Conservation (phyloP, 768 basidiomycete genomes). For the Podaxis sp. region DNA sequence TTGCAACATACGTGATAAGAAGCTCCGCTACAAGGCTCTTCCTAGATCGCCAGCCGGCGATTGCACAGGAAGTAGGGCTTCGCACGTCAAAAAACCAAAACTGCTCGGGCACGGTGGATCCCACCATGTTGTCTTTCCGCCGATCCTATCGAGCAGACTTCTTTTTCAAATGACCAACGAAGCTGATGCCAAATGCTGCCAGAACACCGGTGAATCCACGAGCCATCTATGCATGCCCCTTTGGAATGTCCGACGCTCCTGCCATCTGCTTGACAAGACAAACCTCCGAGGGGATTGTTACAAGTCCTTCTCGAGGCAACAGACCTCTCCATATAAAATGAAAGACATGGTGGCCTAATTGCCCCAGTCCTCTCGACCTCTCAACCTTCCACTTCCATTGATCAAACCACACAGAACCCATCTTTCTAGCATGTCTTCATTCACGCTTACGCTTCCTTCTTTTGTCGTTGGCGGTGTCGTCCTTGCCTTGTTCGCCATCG, state of each 20-base stretch:
- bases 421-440: background rate
- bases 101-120: background rate
- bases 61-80: background rate
- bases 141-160: background rate
- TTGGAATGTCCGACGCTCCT: background rate
- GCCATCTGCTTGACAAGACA: background rate
- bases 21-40: background rate
- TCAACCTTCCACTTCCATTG: background rate
- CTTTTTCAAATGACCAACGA: background rate
- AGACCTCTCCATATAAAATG: background rate
- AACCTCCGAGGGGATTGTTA: background rate
- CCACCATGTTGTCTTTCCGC: background rate
- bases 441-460: conserved; percentile 1
- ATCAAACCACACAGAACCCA: background rate
- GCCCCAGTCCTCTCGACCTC: background rate
- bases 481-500: conserved; percentile 1
- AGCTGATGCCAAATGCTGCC: background rate
- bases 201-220: background rate
- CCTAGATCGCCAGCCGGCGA: background rate
- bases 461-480: conserved; percentile 9
- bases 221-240: background rate
- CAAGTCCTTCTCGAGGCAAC: background rate
- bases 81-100: background rate
- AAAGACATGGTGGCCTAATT: background rate
- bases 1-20: background rate